These are phyloP conservation scores for Hypholoma fasciculare DNA, from an alignment of 768 basidiomycete species.

Conservation along the genomic window DNA sequence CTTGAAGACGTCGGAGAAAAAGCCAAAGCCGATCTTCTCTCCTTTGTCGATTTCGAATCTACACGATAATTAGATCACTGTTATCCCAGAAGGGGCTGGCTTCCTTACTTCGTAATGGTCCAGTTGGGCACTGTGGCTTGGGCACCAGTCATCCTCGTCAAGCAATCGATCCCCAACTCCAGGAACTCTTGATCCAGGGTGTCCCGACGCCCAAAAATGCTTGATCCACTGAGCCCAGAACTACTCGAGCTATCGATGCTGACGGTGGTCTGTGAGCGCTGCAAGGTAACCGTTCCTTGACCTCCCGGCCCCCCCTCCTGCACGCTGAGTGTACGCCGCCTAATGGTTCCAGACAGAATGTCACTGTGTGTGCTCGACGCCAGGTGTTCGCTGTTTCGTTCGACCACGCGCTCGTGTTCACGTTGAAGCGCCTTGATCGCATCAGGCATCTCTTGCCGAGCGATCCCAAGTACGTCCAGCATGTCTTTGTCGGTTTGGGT, in stretches of 20 bases:
- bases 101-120: conserved; percentile 67
- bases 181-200: conserved; percentile 71
- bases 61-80: conserved; percentile 2
- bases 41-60: conserved; percentile 78
- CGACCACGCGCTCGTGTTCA: conserved; percentile 26
- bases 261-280: conserved; percentile 23
- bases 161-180: conserved; percentile 70
- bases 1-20: conserved; percentile 77
- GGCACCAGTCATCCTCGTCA: conserved; percentile 59
- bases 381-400: conserved; percentile 13
- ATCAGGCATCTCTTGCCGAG: conserved; percentile 72
- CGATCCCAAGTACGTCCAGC: conserved; percentile 60
- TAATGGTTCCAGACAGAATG: not conserved
- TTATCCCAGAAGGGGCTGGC: conserved; percentile 8
- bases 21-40: conserved; percentile 67
- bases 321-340: conserved; percentile 17
- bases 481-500: conserved; percentile 64
- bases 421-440: conserved; percentile 80
- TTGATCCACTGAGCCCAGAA: conserved; percentile 14
- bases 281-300: not conserved
- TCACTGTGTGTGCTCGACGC: not conserved
- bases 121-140: conserved; percentile 57
- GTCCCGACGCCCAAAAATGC: conserved; percentile 30
- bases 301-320: not conserved
- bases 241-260: conserved; percentile 24